Conservation (phyloP, 2,329 filamentous ascomycete genomes). For the Stachybotrys chlorohalonatus region DNA sequence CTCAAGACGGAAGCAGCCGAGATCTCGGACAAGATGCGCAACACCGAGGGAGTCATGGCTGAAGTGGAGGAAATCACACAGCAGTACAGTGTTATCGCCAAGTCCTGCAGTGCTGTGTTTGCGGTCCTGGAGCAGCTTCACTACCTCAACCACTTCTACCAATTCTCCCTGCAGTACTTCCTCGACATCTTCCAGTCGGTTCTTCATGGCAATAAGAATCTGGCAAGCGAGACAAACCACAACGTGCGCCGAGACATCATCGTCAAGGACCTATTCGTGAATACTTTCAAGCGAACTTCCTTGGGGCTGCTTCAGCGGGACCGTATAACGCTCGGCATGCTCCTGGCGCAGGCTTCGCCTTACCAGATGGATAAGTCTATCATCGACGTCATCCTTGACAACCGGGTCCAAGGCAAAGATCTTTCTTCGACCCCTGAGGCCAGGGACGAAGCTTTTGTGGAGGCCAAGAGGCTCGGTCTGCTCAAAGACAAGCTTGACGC, state of each 20-base stretch:
- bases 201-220: slow-evolving; percentile 67
- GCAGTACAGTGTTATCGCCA: slow-evolving; percentile 87
- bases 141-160: slow-evolving; percentile 98
- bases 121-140: slow-evolving; percentile 94
- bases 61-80: slow-evolving; percentile 94
- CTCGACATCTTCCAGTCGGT: slow-evolving; percentile 95
- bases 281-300: slow-evolving; percentile 87
- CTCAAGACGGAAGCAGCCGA: slow-evolving; percentile 96
- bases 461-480: slow-evolving; percentile 58
- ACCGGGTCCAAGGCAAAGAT: slow-evolving; percentile 65
- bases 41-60: slow-evolving; percentile 96
- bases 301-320: slow-evolving; percentile 89
- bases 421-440: slow-evolving; percentile 59
- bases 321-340: slow-evolving; percentile 85
- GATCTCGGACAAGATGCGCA: slow-evolving; percentile 90
- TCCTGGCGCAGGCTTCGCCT: slow-evolving; percentile 91
- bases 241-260: slow-evolving; percentile 80
- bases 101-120: slow-evolving; percentile 94
- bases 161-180: slow-evolving; percentile 98
- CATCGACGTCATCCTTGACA: slow-evolving; percentile 79
- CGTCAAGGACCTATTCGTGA: slow-evolving; percentile 82
- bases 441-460: slow-evolving; percentile 59
- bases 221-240: slow-evolving; percentile 64
- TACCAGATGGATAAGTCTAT: slow-evolving; percentile 89
- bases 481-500: slow-evolving; percentile 65